Percentiles rank a stretch among this genome's conserved stretches.
phyloP scores from a whole-genome alignment of 768 basidiomycete species.

The Polyporus arcularius region DNA sequence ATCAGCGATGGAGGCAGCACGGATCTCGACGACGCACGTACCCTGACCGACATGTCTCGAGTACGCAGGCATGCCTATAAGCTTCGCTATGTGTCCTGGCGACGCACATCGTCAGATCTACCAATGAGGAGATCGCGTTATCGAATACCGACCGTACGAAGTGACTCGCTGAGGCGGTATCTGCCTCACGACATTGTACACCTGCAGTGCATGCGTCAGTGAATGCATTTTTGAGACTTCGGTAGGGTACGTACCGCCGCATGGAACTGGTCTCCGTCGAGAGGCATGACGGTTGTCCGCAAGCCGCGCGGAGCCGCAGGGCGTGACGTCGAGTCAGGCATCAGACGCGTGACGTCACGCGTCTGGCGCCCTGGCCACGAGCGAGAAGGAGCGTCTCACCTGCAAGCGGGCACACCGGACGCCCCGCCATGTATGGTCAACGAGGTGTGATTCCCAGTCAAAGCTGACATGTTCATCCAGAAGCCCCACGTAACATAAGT shows the following conservation, averaged over 20 bases:
- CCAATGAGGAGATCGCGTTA: not conserved
- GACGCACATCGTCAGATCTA: not conserved
- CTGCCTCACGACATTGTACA: constrained; percentile 69
- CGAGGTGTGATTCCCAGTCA: no score
- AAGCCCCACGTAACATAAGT: no score
- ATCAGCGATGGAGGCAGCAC: not conserved
- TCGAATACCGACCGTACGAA: constrained; percentile 59
- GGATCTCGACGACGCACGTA: constrained; percentile 28
- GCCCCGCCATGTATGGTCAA: no score
- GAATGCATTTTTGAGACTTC: no score
- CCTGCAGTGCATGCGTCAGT: constrained; percentile 39
- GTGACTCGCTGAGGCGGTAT: constrained; percentile 73
- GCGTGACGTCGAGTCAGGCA: not conserved
- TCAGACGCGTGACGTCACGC: constrained; percentile 4
- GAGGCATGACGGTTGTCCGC: not conserved
- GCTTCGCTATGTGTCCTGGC: constrained; percentile 75
- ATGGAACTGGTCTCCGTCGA: constrained; percentile 18
- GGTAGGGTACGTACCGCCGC: constrained; percentile 2
- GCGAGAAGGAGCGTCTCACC: not conserved
- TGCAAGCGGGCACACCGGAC: not conserved
- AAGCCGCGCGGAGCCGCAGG: not conserved
- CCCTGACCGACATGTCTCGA: constrained; percentile 85
- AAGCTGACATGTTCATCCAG: no score
- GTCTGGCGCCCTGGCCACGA: not conserved
- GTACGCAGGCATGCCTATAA: constrained; percentile 78